Evolutionary conservation across 2,329 filamentous ascomycete genomes (phyloP).

Genomic region (Aspergillus aculeatus): DNA sequence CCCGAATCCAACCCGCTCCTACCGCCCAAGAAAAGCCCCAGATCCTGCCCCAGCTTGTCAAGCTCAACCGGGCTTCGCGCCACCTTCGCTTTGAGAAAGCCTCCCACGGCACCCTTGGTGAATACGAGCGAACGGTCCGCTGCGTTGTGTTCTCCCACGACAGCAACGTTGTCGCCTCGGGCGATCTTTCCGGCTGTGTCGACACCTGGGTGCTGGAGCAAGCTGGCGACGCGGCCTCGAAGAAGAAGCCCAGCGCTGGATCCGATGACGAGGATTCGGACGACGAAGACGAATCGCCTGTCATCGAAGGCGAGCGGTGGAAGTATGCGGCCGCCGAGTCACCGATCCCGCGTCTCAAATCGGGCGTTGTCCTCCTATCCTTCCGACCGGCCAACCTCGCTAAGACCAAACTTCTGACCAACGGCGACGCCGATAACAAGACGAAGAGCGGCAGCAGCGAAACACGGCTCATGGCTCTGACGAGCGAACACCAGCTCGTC

Average conservation of each 20-base stretch:
- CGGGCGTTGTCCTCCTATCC: slow-evolving; percentile 65
- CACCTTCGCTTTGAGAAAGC: slow-evolving; percentile 43
- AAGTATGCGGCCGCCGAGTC: slow-evolving; percentile 67
- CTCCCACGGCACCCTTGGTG: slow-evolving; percentile 66
- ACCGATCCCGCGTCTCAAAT: slow-evolving; percentile 67
- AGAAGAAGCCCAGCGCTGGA: slow-evolving; percentile 43
- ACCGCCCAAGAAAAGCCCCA: slow-evolving; percentile 45
- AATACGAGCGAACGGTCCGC: slow-evolving; percentile 73
- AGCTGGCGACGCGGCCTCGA: slow-evolving; percentile 43
- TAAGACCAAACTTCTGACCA: slow-evolving; percentile 38
- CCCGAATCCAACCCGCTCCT: slow-evolving; percentile 46
- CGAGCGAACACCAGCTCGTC: slow-evolving; percentile 66
- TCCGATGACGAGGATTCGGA: slow-evolving; percentile 51
- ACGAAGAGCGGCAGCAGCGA: slow-evolving; percentile 37
- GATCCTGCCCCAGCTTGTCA: slow-evolving; percentile 45
- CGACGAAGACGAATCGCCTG: slow-evolving; percentile 48
- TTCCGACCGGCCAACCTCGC: slow-evolving; percentile 54
- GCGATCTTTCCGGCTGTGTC: slow-evolving; percentile 79
- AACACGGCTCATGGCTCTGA: slow-evolving; percentile 60
- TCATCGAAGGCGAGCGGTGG: slow-evolving; percentile 68
- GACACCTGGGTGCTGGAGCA: slow-evolving; percentile 79
- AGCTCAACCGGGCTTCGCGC: slow-evolving; percentile 39
- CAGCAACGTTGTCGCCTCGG: slow-evolving; percentile 72
- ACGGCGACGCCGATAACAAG: slow-evolving; percentile 42
- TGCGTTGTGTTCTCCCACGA: slow-evolving; percentile 77